These are phyloP conservation scores for Lasiodiplodia sp. DNA, from an alignment of 2,329 filamentous ascomycete genomes.

Conservation along the genomic window DNA sequence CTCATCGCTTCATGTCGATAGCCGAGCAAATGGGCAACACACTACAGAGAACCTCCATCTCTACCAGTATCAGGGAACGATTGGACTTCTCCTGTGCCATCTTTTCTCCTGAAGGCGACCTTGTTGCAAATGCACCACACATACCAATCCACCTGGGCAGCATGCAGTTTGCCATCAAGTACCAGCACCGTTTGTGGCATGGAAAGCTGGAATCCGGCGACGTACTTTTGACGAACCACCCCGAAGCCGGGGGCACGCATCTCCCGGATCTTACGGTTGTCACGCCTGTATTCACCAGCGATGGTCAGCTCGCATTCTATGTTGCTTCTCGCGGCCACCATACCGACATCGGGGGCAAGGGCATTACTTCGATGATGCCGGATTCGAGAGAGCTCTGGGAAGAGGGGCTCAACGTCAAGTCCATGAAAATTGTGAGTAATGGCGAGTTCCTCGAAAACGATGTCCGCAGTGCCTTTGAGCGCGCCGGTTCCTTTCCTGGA, in stretches of 20 bases:
- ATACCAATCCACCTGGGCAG: slow-evolving; percentile 39
- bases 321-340: slow-evolving; percentile 41
- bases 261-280: slow-evolving; percentile 41
- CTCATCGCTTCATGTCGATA: slow-evolving; percentile 84
- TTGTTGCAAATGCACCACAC: slow-evolving; percentile 41
- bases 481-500: slow-evolving; percentile 34
- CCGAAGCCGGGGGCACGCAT: slow-evolving; percentile 40
- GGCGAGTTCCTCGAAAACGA: slow-evolving; percentile 47
- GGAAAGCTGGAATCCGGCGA: slow-evolving; percentile 38
- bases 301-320: slow-evolving; percentile 37
- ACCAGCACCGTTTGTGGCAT: slow-evolving; percentile 36
- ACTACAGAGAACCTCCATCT: slow-evolving; percentile 80
- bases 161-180: slow-evolving; percentile 39
- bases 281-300: slow-evolving; percentile 39
- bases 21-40: slow-evolving; percentile 84
- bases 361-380: slow-evolving; percentile 45
- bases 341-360: slow-evolving; percentile 41
- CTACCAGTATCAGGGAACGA: slow-evolving; percentile 73
- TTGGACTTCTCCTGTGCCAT: slow-evolving; percentile 40
- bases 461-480: slow-evolving; percentile 39
- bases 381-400: slow-evolving; percentile 56
- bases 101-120: slow-evolving; percentile 36
- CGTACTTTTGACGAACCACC: slow-evolving; percentile 40
- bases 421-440: slow-evolving; percentile 46
- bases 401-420: slow-evolving; percentile 56